phyloP scores from a whole-genome alignment of 1,284 basidiomycete species.

The Papiliotrema flavescens region DNA sequence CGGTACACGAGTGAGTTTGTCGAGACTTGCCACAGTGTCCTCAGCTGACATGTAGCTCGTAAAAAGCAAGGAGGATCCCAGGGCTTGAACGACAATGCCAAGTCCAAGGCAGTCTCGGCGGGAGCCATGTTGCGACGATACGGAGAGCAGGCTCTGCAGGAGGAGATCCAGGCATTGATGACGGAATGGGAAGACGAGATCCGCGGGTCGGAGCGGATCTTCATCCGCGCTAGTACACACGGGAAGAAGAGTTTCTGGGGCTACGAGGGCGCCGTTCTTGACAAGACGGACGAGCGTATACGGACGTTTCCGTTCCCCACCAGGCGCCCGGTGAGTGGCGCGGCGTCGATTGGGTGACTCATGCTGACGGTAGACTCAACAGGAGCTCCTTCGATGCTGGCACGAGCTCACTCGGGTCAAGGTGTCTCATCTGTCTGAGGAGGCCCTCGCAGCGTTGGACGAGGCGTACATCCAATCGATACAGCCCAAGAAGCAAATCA shows the following conservation, averaged over 20 bases:
- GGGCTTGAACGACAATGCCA: constrained; percentile 84
- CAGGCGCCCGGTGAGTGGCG: constrained; percentile 69
- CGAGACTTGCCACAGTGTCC: not conserved
- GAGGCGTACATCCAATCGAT: constrained; percentile 80
- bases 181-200: constrained; percentile 82
- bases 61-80: constrained; percentile 97
- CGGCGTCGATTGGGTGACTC: not conserved
- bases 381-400: constrained; percentile 83
- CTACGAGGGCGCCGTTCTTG: constrained; percentile 66
- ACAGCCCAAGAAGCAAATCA: constrained; percentile 56
- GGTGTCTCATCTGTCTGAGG: constrained; percentile 78
- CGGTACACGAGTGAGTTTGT: constrained; percentile 81
- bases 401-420: constrained; percentile 83
- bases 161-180: constrained; percentile 83
- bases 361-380: constrained; percentile 64
- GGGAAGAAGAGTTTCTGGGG: constrained; percentile 85
- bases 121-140: constrained; percentile 92
- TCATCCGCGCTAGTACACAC: constrained; percentile 78
- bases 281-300: constrained; percentile 69
- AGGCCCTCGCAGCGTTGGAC: constrained; percentile 77
- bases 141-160: constrained; percentile 86
- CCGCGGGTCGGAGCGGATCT: constrained; percentile 74
- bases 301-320: constrained; percentile 92
- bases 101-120: constrained; percentile 88
- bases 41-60: constrained; percentile 61